Evolutionary conservation across 306 rosid species (phyloP), one percentile per base, ranked within the genome.

Genomic region (Delonix regia): DNA sequence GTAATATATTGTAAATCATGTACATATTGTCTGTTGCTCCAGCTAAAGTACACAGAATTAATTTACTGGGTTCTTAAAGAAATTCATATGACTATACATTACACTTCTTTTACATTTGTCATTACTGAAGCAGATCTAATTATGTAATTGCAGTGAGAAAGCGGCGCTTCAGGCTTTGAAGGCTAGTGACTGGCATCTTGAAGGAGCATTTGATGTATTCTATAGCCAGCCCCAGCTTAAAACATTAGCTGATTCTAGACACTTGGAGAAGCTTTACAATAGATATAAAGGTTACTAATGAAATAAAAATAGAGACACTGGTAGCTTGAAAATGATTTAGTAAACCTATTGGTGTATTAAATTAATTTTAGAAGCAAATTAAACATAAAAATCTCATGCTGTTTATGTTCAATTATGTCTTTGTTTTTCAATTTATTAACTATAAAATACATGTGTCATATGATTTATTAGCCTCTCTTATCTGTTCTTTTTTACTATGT

Each of bases 181-280:
- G 87, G 86, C 94, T 48, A 90, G 96, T 70, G 99, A 96, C 83
- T 96, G 99, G 99, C 86, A 96, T 84, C 94, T 96, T 84, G 99
- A 96, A 90, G 96, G 97, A 84, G 98, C 99, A 47, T 91, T 96
- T 87, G 99, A 96, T 85, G 86, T 83, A 73, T 96, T 96, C 86
- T 96, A 96, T 84, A 96, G 92, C 85, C 99, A 93, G 67, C 97
- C 98, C 66, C 99, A 91, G 84, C 76, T 87, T 64, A 92, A 87
- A 83, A 30, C 96, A 24, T 78, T 85, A 56, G 86, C 97, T 52
- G 98, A 93, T 86, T 87, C 91, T 53, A 90, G 97, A 90, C 93
- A 96, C 79, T 84, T 96, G 90, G 98, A 93, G 94, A 94, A 96
- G 91, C 92, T 96, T 71, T 93, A 90, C 82, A 96, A 86, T 80